Evolutionary conservation across 2,329 filamentous ascomycete species (phyloP), one percentile per base, ranked within the genome.

Genomic region (Aspergillus sp.): DNA sequence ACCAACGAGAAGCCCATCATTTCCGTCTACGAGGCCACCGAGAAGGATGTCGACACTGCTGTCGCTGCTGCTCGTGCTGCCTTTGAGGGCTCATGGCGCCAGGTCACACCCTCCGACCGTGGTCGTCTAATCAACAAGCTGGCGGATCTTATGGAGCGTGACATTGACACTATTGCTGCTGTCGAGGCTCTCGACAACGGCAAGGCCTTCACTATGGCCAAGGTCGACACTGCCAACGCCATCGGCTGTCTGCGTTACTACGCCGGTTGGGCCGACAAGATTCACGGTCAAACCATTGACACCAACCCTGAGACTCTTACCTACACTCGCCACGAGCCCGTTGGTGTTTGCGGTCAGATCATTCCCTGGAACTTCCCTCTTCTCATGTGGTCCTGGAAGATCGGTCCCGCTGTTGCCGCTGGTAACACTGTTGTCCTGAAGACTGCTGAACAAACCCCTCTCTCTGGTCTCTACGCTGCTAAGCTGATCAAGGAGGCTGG

Each of bases 251-350:
- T 96, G 71, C 86, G 92, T 77, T 97, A 93, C 82, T 95, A 93
- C 69, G 91, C 84, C 72, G 91, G 92, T 63, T 96, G 90, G 89
- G 95, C 82, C 91, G 96, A 96, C 83, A 96, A 96, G 87, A 90
- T 96, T 66, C 83, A 90, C 79, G 91, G 91, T 76, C 91, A 93
- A 83, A 90, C 91, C 62, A 86, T 95, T 63, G 90, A 96, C 69
- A 89, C 91, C 66, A 80, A 84, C 69, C 84, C 86, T 56, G 88
- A 91, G 65, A 90, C 87, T 75, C 91, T 96, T 81, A 88, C 89
- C 82, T 96, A 95, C 82, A 92, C 90, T 67, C 82, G 84, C 72
- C 85, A 87, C 67, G 91, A 96, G 82, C 89, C 91, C 37, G 78
- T 86, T 62, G 89, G 89, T 77, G 89, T 92, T 62, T 95, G 90